Percentiles rank a stretch among this genome's conserved stretches.
Evolutionary conservation across 805 yeast genomes (phyloP).

Genomic region (Ogataea trehaloabstinens): DNA sequence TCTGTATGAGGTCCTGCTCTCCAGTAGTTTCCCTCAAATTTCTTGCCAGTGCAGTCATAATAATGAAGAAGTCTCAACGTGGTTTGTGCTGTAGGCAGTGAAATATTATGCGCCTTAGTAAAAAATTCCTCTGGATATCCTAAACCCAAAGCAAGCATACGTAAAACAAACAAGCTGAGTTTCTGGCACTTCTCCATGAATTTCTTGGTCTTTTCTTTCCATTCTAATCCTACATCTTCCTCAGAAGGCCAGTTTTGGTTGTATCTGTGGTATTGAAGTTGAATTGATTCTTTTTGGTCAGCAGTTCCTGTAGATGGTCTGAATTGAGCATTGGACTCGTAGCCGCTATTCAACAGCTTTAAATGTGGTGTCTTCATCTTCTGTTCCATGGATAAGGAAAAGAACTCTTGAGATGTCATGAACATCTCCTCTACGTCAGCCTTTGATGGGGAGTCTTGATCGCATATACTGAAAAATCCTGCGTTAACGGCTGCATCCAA

Average conservation of each 20-base stretch:
- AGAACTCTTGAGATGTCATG: conserved; percentile 22
- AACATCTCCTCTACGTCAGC: conserved; percentile 31
- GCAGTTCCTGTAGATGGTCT: conserved; percentile 36
- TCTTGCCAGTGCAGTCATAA: conserved; percentile 27
- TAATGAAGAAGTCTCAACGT: conserved; percentile 35
- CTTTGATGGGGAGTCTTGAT: conserved; percentile 32
- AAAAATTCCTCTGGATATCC: conserved; percentile 30
- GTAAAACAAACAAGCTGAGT: conserved; percentile 26
- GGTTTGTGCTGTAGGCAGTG: conserved; percentile 30
- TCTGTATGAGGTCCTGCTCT: conserved; percentile 39
- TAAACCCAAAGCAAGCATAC: conserved; percentile 31
- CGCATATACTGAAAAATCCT: conserved; percentile 33
- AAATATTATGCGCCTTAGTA: conserved; percentile 28
- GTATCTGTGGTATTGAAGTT: conserved; percentile 31
- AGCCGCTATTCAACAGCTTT: conserved; percentile 34
- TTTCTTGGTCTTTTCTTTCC: conserved; percentile 23
- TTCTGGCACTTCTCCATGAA: conserved; percentile 27
- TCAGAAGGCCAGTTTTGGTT: conserved; percentile 32
- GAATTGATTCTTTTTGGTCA: conserved; percentile 34
- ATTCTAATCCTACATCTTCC: conserved; percentile 30
- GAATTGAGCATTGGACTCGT: conserved; percentile 32
- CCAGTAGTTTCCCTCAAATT: conserved; percentile 28
- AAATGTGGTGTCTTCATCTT: conserved; percentile 32
- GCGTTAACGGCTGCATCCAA: conserved; percentile 28
- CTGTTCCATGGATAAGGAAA: conserved; percentile 21